These are phyloP conservation scores for Cladosporium sp. DNA, from an alignment of 2,329 filamentous ascomycete genomes.

Conservation along the genomic window DNA sequence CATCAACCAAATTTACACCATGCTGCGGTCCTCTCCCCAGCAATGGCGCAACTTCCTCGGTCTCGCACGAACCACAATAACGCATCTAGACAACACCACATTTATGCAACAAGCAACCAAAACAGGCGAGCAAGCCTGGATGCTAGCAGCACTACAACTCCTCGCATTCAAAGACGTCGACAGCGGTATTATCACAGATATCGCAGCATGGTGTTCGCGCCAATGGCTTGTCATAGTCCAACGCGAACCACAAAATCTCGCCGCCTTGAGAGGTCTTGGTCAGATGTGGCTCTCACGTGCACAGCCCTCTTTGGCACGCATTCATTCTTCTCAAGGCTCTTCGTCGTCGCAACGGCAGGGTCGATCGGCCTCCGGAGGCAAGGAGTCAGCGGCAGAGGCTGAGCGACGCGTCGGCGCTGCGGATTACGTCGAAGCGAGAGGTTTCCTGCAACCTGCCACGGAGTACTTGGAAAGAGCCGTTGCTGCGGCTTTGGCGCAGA, in stretches of 20 bases:
- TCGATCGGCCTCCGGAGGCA: constrained; percentile 21
- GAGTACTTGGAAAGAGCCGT: constrained; percentile 49
- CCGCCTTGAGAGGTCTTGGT: constrained; percentile 45
- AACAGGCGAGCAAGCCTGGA: constrained; percentile 37
- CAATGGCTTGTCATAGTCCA: constrained; percentile 44
- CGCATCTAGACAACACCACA: constrained; percentile 34
- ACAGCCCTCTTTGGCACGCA: constrained; percentile 46
- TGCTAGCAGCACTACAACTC: constrained; percentile 44
- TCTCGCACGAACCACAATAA: constrained; percentile 36
- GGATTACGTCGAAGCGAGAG: constrained; percentile 50
- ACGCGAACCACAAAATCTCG: constrained; percentile 40
- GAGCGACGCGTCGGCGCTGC: constrained; percentile 35
- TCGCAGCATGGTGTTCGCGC: constrained; percentile 47
- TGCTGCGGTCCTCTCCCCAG: constrained; percentile 29
- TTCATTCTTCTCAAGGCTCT: constrained; percentile 41
- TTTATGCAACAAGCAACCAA: constrained; percentile 35
- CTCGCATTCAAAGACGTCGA: constrained; percentile 49
- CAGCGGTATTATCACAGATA: constrained; percentile 40
- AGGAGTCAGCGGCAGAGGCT: constrained; percentile 29
- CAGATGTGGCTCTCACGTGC: constrained; percentile 48
- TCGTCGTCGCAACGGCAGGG: constrained; percentile 31
- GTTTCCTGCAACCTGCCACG: constrained; percentile 46
- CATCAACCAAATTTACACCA: constrained; percentile 30
- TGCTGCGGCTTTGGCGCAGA: constrained; percentile 37
- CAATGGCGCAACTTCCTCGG: constrained; percentile 24